These are phyloP conservation scores for Gossypium gossypioides DNA, from an alignment of 441 rosid species.

Conservation along the genomic window DNA sequence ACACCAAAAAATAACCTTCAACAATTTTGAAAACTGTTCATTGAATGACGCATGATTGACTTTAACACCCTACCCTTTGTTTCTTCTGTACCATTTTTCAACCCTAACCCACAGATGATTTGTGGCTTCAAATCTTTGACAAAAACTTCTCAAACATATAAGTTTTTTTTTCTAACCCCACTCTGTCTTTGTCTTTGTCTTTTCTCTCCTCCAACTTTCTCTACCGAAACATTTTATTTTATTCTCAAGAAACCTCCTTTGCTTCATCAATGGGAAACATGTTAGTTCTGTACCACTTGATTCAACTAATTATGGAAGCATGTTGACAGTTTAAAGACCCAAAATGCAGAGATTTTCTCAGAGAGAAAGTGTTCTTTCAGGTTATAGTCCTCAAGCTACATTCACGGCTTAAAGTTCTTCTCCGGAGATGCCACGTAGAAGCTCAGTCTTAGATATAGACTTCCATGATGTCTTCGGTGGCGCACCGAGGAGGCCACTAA, in stretches of 20 bases:
- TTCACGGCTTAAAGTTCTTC: constrained; percentile 13
- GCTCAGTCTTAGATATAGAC: constrained; percentile 59
- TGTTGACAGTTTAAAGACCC: background rate
- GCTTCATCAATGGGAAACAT: constrained; percentile 5
- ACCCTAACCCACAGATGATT: constrained; percentile 20
- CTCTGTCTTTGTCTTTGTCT: constrained; percentile 4
- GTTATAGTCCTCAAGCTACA: constrained; percentile 25
- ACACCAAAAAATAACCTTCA: constrained; percentile 26
- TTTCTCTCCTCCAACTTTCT: constrained; percentile 7
- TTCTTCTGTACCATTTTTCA: constrained; percentile 17
- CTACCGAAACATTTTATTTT: constrained; percentile 9
- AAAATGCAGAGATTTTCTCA: constrained; percentile 30
- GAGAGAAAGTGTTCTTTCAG: constrained; percentile 30
- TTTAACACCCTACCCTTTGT: background rate
- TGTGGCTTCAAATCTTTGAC: constrained; percentile 29
- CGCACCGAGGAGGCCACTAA: constrained; percentile 62
- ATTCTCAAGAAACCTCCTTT: constrained; percentile 6
- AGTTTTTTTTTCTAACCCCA: background rate
- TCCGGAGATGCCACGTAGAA: constrained; percentile 11
- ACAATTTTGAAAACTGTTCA: constrained; percentile 15
- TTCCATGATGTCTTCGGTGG: constrained; percentile 89
- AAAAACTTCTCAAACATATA: background rate
- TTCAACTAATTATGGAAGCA: constrained; percentile 3
- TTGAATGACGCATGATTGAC: constrained; percentile 14
- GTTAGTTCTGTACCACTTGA: constrained; percentile 13